These are phyloP conservation scores for Yarrowia hollandica DNA, from an alignment of 805 yeast genomes.

Conservation along the genomic window DNA sequence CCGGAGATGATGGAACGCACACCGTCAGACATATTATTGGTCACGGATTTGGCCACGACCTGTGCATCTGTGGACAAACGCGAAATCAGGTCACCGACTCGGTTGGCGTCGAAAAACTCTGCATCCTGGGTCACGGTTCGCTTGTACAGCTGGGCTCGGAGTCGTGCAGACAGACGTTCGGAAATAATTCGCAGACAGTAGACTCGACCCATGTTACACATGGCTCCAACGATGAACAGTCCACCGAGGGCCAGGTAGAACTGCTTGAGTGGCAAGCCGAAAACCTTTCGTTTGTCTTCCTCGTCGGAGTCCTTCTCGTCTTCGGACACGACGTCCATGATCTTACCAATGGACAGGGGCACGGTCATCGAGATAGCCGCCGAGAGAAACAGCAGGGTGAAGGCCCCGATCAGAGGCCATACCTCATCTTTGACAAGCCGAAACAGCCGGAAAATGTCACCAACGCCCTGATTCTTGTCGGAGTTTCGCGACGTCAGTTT, in stretches of 20 bases:
- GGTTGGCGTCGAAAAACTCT: constrained; percentile 82
- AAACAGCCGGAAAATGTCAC: constrained; percentile 52
- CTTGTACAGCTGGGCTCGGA: constrained; percentile 73
- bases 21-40: constrained; percentile 92
- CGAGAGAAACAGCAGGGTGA: constrained; percentile 69
- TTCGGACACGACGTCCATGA: constrained; percentile 66
- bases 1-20: constrained; percentile 80
- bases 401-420: constrained; percentile 47
- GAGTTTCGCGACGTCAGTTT: constrained; percentile 35
- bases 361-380: constrained; percentile 79
- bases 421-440: constrained; percentile 59
- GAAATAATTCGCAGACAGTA: constrained; percentile 75
- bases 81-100: constrained; percentile 90
- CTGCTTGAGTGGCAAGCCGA: constrained; percentile 61
- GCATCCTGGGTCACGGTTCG: constrained; percentile 83
- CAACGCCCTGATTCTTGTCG: constrained; percentile 32
- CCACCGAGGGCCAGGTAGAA: constrained; percentile 64
- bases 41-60: constrained; percentile 78
- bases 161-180: constrained; percentile 80
- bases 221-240: constrained; percentile 69
- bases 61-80: constrained; percentile 86
- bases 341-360: constrained; percentile 82
- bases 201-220: constrained; percentile 80
- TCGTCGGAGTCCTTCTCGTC: constrained; percentile 33
- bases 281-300: constrained; percentile 42